Percentiles rank a stretch among this genome's conserved stretches.
phyloP scores from a whole-genome alignment of 257 asterid genomes.

The Solanum boliviense region DNA sequence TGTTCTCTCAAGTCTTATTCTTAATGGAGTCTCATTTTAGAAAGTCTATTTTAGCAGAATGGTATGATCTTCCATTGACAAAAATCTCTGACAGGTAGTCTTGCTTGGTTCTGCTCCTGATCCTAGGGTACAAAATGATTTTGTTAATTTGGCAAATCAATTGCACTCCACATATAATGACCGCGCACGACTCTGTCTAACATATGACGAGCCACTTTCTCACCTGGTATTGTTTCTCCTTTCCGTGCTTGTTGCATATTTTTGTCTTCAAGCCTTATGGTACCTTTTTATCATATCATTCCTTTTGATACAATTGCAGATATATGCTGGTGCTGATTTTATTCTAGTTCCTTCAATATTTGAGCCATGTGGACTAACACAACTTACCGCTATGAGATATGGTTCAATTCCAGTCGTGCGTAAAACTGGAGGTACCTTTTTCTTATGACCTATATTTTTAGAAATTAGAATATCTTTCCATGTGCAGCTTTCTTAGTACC shows the following conservation, averaged over 20 bases:
- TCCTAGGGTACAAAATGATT: conserved; percentile 82
- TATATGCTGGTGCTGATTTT: conserved; percentile 95
- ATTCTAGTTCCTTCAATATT: conserved; percentile 91
- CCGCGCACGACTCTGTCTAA: conserved; percentile 75
- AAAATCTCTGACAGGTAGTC: conserved; percentile 52
- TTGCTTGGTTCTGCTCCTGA: conserved; percentile 98
- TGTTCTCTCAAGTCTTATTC: background rate
- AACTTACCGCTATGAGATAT: conserved; percentile 97
- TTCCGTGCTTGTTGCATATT: background rate
- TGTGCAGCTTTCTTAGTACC: background rate
- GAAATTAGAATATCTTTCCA: background rate
- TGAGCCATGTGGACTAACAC: conserved; percentile 99
- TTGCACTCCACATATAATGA: conserved; percentile 65
- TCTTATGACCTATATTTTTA: background rate
- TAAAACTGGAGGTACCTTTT: conserved; percentile 80
- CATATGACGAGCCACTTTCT: conserved; percentile 97
- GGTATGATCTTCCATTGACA: conserved; percentile 11
- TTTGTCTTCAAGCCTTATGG: background rate
- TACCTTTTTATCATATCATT: conserved; percentile 1
- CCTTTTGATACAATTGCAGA: conserved; percentile 39
- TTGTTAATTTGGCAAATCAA: conserved; percentile 77
- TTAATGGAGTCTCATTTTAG: background rate
- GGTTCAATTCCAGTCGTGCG: conserved; percentile 96
- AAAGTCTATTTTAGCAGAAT: background rate
- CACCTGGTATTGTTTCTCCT: conserved; percentile 61